phyloP scores from a whole-genome alignment of 1,284 basidiomycete species.

The Ustilago bromivora region DNA sequence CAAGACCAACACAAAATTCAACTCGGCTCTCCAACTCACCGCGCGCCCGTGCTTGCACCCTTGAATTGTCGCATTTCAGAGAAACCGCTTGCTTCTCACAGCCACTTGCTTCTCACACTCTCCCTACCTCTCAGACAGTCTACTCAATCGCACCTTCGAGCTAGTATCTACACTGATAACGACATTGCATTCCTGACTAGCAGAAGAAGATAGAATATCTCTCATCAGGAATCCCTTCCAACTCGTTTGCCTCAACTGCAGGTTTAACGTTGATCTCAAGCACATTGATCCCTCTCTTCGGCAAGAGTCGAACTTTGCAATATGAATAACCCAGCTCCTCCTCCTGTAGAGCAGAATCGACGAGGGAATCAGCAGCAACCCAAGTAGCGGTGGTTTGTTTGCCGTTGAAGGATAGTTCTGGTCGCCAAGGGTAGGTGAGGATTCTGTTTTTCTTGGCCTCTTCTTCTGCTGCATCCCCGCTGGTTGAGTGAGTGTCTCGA shows the following conservation, averaged over 20 bases:
- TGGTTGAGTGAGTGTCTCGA: neutral
- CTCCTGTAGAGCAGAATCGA: conserved; percentile 22
- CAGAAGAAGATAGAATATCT: conserved; percentile 46
- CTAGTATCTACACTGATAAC: neutral
- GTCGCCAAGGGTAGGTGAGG: conserved; percentile 38
- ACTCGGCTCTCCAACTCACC: neutral
- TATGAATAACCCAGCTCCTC: conserved; percentile 26
- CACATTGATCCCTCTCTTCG: conserved; percentile 41
- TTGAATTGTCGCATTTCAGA: neutral
- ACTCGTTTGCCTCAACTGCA: conserved; percentile 3
- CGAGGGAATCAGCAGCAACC: conserved; percentile 15
- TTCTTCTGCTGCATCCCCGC: neutral
- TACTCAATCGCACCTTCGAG: no score
- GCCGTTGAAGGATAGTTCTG: conserved; percentile 42
- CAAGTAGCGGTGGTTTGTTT: conserved; percentile 19
- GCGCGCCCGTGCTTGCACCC: neutral
- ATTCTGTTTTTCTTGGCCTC: neutral
- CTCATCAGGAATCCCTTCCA: conserved; percentile 26
- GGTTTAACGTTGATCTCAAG: conserved; percentile 40
- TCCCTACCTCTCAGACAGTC: neutral
- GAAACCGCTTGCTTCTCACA: neutral
- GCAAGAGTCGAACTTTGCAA: conserved; percentile 35
- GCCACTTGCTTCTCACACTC: neutral
- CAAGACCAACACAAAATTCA: neutral
- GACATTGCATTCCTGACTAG: conserved; percentile 8